Conservation (phyloP, 2,329 filamentous ascomycete genomes). For the Fusarium gaditjirri region DNA sequence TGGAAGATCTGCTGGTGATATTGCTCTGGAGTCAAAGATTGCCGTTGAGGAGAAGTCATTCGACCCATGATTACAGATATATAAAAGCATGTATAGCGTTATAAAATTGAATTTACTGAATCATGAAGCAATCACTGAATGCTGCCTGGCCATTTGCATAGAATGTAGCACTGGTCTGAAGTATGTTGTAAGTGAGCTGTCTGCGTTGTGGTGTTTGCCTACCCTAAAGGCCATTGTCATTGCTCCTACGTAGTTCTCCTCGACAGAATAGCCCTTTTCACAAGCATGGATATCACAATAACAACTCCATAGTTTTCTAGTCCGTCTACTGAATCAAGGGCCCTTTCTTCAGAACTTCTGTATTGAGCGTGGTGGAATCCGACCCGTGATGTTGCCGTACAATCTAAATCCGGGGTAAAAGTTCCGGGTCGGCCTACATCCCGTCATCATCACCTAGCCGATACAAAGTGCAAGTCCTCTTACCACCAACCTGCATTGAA, state of each 20-base stretch:
- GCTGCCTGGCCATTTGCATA: not conserved
- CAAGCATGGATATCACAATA: no score
- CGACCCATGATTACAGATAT: constrained; percentile 7
- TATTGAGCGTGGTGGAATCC: not conserved
- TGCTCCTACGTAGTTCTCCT: accelerated
- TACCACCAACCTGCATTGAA: not conserved
- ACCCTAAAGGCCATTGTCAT: not conserved
- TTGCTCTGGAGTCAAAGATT: constrained; percentile 38
- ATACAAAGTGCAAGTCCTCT: not conserved
- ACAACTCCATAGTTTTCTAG: accelerated
- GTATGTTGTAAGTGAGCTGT: not conserved
- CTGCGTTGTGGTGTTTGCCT: not conserved
- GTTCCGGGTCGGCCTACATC: not conserved
- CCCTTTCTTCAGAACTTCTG: not conserved
- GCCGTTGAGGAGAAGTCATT: constrained; percentile 37
- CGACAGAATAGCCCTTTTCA: accelerated
- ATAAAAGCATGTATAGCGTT: constrained; percentile 17
- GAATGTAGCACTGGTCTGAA: not conserved
- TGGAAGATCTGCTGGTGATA: constrained; percentile 42
- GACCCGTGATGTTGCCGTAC: not conserved
- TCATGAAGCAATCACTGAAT: not conserved
- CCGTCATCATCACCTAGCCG: constrained; percentile 9
- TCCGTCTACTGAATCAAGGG: accelerated
- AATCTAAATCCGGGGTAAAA: constrained; percentile 11
- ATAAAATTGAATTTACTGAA: not conserved